Evolutionary conservation across 768 basidiomycete species (phyloP).

Genomic region (Auriculariales sp.): DNA sequence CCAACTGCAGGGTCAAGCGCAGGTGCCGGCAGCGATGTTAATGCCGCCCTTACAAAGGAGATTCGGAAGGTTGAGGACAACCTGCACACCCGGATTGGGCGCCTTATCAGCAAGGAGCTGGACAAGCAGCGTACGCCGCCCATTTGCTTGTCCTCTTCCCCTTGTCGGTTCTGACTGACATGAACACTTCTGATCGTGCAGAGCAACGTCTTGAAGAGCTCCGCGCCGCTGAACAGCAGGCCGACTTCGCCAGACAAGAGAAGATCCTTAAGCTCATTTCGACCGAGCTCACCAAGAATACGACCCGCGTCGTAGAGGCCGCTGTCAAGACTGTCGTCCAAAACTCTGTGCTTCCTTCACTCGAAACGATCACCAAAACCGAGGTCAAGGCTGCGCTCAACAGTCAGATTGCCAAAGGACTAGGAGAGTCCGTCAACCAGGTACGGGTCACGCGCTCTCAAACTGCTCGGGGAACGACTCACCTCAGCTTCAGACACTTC

Average conservation of each 20-base stretch:
- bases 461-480: neutral
- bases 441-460: conserved; percentile 25
- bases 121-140: conserved; percentile 67
- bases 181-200: conserved; percentile 17
- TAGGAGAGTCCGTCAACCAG: conserved; percentile 60
- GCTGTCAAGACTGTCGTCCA: conserved; percentile 79
- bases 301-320: conserved; percentile 77
- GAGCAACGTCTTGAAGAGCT: conserved; percentile 78
- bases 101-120: conserved; percentile 72
- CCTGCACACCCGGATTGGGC: conserved; percentile 60
- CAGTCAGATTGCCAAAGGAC: conserved; percentile 59
- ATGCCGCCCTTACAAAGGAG: conserved; percentile 52
- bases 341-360: conserved; percentile 65
- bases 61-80: conserved; percentile 65
- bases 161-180: conserved; percentile 5
- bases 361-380: conserved; percentile 67
- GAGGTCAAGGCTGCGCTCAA: conserved; percentile 70
- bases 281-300: conserved; percentile 73
- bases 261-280: conserved; percentile 82
- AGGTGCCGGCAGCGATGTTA: conserved; percentile 18
- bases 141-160: conserved; percentile 5
- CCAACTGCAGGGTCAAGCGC: conserved; percentile 1
- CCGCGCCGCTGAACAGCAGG: conserved; percentile 59
- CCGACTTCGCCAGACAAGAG: conserved; percentile 75
- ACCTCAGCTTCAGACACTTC: conserved; percentile 39